A percentile compares a stretch with the other conserved stretches of the same genome.
phyloP scores from a whole-genome alignment of 2,329 filamentous ascomycete species.

The Cladosporium sphaerospermum region DNA sequence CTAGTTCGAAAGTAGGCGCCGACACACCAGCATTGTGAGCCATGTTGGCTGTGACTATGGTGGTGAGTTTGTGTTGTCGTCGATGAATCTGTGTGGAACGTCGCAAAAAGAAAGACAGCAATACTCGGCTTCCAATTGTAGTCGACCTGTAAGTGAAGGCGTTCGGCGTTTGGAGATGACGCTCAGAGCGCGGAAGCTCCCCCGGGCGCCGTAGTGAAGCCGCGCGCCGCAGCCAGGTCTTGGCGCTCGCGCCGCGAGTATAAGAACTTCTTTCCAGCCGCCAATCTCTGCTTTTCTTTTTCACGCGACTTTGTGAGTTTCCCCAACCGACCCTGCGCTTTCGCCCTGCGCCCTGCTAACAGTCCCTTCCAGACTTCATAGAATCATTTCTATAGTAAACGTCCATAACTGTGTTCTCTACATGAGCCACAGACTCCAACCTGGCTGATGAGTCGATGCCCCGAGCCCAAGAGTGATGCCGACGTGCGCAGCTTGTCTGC shows the following conservation, averaged over 20 bases:
- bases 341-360: not conserved
- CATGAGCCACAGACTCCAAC: slow-evolving; percentile 27
- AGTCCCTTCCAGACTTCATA: slow-evolving; percentile 14
- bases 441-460: slow-evolving; percentile 31
- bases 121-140: not conserved
- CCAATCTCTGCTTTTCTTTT: not conserved
- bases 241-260: not conserved
- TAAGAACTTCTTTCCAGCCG: not conserved
- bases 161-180: slow-evolving; percentile 1
- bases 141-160: slow-evolving; percentile 1
- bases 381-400: slow-evolving; percentile 18
- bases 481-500: slow-evolving; percentile 16
- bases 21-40: slow-evolving; percentile 14
- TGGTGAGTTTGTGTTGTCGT: not conserved
- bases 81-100: not conserved
- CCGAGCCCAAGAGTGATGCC: slow-evolving; percentile 32
- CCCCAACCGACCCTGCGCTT: not conserved
- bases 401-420: slow-evolving; percentile 17
- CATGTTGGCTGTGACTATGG: not conserved
- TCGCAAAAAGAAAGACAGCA: not conserved
- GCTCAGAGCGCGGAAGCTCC: not conserved
- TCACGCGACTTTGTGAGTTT: slow-evolving; percentile 10
- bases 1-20: slow-evolving; percentile 80
- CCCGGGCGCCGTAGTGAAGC: not conserved
- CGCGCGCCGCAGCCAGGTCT: not conserved